Conservation (phyloP, 1,284 basidiomycete genomes). For the Puccinia hordei region DNA sequence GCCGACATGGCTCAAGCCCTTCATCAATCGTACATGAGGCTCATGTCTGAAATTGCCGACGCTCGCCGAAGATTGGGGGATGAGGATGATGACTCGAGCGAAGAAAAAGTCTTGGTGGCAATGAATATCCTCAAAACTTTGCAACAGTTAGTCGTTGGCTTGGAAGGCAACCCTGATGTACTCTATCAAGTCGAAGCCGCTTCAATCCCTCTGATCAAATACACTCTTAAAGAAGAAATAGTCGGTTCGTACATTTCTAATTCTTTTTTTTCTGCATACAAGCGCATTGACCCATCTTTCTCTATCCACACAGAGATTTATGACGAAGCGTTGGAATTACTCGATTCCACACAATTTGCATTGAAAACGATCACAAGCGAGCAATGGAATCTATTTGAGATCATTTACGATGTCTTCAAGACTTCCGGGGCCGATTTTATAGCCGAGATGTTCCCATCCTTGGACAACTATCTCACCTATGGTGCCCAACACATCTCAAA, state of each 20-base stretch:
- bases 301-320: slow-evolving; percentile 68
- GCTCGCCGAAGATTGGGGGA: slow-evolving; percentile 61
- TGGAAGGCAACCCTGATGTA: slow-evolving; percentile 75
- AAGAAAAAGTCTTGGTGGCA: slow-evolving; percentile 79
- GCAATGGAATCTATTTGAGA: slow-evolving; percentile 84
- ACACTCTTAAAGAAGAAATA: slow-evolving; percentile 66
- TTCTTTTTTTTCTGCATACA: neutral
- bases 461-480: slow-evolving; percentile 87
- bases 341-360: slow-evolving; percentile 83
- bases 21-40: slow-evolving; percentile 77
- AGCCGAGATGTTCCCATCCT: slow-evolving; percentile 81
- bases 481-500: slow-evolving; percentile 78
- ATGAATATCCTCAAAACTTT: slow-evolving; percentile 70
- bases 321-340: slow-evolving; percentile 83
- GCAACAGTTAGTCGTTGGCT: slow-evolving; percentile 65
- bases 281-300: slow-evolving; percentile 16
- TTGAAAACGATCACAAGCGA: slow-evolving; percentile 72
- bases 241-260: slow-evolving; percentile 61
- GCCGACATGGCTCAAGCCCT: slow-evolving; percentile 76
- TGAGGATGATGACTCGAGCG: slow-evolving; percentile 64
- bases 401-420: slow-evolving; percentile 83
- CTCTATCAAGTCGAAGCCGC: slow-evolving; percentile 78
- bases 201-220: slow-evolving; percentile 74
- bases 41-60: slow-evolving; percentile 68
- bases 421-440: slow-evolving; percentile 77